Base-by-base conservation (phyloP, 2,329 filamentous ascomycete genomes). In the Neopestalotiopsis rosae region DNA sequence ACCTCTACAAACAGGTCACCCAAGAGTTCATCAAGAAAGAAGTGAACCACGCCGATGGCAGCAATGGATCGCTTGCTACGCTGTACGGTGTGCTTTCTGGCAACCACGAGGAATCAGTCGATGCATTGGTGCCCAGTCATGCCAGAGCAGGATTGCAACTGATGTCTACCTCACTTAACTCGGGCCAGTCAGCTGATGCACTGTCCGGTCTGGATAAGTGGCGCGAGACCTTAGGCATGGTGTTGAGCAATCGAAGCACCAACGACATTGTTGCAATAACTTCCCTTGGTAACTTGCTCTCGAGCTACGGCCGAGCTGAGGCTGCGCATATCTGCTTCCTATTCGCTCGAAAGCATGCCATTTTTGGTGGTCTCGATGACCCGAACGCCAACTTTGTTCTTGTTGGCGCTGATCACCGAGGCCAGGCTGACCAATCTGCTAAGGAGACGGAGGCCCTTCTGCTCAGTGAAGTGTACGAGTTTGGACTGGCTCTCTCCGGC, bases 1-100 rank as follows among this genome's bases (percentile, higher is more conserved):
- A 94, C 28, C 85, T 97, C 2, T 98, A 97, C 88, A 97, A 94
- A 79, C 93, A 97, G 77, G 95, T 99, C 32, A 90, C 94, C 0
- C 94, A 97, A 76, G 96, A 99, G 76, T 99, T 99, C 76, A 92
- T 99, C 20, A 92, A 94, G 73, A 95, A 97, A 76, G 96, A 99
- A 79, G 94, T 99, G 67, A 97, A 96, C 78, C 91, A 91, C 66
- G 84, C 91, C 3, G 90, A 93, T 2, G 90, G 91, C 67, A 93
- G 92, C 74, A 94, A 94, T 66, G 93, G 98, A 79, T 93, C 95
- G 1, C 85, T 99, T 61, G 95, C 95, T 38, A 94, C 95, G 0
- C 83, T 99, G 3, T 99, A 99, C 79, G 94, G 97, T 77, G 91
- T 98, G 0, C 91, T 99, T 70, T 96, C 95, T 30, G 95, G 96